These are phyloP conservation scores for Simmondsia chinensis DNA, from an alignment of 148 eudicot species.

Conservation along the genomic window DNA sequence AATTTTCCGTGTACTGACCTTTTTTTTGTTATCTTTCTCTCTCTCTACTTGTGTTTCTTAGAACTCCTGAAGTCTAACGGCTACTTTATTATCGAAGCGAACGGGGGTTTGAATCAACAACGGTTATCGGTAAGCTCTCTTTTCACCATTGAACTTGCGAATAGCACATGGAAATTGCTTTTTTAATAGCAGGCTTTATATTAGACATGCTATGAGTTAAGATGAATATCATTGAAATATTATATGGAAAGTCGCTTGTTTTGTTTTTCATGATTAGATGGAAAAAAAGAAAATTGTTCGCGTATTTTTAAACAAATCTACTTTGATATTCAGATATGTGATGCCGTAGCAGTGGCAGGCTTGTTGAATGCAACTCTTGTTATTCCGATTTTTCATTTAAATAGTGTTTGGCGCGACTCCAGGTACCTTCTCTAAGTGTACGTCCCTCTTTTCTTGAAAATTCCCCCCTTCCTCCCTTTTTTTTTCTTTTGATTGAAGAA, in stretches of 20 bases:
- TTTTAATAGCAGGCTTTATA: no score
- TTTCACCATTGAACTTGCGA: slow-evolving; percentile 2
- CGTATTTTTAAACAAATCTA: no score
- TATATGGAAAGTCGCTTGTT: no score
- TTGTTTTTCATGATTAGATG: no score
- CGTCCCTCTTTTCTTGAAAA: background rate
- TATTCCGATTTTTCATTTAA: slow-evolving; percentile 87
- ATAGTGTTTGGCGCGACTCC: slow-evolving; percentile 96
- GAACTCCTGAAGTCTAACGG: slow-evolving; percentile 80
- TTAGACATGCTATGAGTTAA: no score
- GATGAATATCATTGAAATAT: no score
- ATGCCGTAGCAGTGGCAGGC: slow-evolving; percentile 97
- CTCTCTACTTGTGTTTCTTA: slow-evolving; percentile 11
- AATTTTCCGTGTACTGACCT: background rate
- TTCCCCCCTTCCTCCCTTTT: background rate
- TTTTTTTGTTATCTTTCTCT: slow-evolving; percentile 2
- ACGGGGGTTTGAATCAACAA: slow-evolving; percentile 98
- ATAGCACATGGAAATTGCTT: no score
- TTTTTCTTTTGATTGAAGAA: no score
- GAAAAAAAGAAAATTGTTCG: no score
- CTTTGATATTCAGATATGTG: slow-evolving; percentile 65
- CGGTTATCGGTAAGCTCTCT: slow-evolving; percentile 66
- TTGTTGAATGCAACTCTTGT: slow-evolving; percentile 94
- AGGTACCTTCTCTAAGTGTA: slow-evolving; percentile 33
- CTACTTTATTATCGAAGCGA: slow-evolving; percentile 92